Base-by-base conservation (phyloP, 805 yeast genomes). In the Candida oleophila region DNA sequence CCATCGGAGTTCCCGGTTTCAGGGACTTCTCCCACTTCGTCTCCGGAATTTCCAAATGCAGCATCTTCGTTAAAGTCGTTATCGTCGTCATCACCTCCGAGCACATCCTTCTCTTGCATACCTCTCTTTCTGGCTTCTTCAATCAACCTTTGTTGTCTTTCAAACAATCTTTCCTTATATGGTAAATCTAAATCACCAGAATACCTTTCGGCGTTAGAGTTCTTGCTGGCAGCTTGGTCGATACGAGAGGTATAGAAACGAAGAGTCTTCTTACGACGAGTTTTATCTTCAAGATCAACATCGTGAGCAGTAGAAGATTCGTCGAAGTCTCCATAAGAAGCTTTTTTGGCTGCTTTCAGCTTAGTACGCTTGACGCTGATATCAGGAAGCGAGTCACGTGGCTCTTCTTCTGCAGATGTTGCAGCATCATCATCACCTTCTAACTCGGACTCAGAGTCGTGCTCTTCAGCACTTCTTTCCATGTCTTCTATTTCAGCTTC, bases 221-320 rank as follows among this genome's bases (percentile, higher is more conserved):
- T 78, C 64, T 85, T 85, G 55, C 75, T 74, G 22, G 78, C 83
- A 44, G 84, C 85, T 69, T 91, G 96, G 64, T 90, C 97, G 65
- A 94, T 91, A 68, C 92, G 91, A 48, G 98, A 88, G 1, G 99
- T 94, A 76, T 94, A 94, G 82, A 94, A 94, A 50, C 98, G 83
- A 57, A 94, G 79, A 2, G 96, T 78, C 61, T 81, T 81, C 73
- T 85, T 87, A 56, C 95, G 82, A 18, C 83, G 79, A 49, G 78
- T 80, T 71, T 91, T 92, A 48, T 90, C 98, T 59, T 89, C 96
- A 39, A 78, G 76, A 66, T 94, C 98, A 41, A 89, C 83, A 22
- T 82, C 94, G 43, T 87, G 95, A 38, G 87, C 77, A 2, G 55
- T 49, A 30, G 77, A 81, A 22, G 82, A 73, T 59, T 89, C 96